Conservation (phyloP, 331 rosid species). For the Stylosanthes scabra region DNA sequence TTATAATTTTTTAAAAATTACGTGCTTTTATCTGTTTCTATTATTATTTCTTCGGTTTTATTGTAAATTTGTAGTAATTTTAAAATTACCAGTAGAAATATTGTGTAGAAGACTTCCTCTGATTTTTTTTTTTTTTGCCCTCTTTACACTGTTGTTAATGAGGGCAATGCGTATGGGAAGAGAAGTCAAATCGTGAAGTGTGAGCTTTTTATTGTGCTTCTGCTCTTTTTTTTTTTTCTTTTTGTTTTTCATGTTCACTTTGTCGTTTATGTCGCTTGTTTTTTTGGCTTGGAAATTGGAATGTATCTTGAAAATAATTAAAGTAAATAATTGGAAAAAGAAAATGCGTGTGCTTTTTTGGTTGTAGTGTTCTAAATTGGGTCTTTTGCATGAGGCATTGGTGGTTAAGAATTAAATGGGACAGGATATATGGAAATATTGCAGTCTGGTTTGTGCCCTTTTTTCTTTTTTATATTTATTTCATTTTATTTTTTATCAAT, state of each 20-base stretch:
- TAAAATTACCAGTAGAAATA: neutral
- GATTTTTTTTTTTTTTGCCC: constrained; percentile 20
- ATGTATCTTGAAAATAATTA: constrained; percentile 4
- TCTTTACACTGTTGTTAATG: constrained; percentile 28
- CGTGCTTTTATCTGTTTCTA: constrained; percentile 36
- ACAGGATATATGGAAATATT: neutral
- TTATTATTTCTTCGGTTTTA: constrained; percentile 13
- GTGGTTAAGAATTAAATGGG: constrained; percentile 26
- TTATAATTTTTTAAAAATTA: neutral
- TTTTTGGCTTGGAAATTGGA: constrained; percentile 28
- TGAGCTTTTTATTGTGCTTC: constrained; percentile 28
- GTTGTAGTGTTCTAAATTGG: constrained; percentile 4
- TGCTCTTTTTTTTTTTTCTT: constrained; percentile 22
- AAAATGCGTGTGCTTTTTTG: neutral
- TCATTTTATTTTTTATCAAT: neutral
- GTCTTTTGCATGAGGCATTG: constrained; percentile 32
- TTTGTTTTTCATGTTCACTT: constrained; percentile 14
- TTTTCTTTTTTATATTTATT: neutral
- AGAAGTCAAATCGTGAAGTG: constrained; percentile 31
- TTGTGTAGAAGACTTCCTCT: neutral
- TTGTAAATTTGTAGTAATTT: constrained; percentile 6
- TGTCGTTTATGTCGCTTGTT: constrained; percentile 16
- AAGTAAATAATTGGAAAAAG: neutral
- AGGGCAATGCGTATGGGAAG: constrained; percentile 51
- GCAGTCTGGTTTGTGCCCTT: constrained; percentile 9